Evolutionary conservation across 2,329 filamentous ascomycete genomes (phyloP).

Genomic region (Colletotrichum somersetense): DNA sequence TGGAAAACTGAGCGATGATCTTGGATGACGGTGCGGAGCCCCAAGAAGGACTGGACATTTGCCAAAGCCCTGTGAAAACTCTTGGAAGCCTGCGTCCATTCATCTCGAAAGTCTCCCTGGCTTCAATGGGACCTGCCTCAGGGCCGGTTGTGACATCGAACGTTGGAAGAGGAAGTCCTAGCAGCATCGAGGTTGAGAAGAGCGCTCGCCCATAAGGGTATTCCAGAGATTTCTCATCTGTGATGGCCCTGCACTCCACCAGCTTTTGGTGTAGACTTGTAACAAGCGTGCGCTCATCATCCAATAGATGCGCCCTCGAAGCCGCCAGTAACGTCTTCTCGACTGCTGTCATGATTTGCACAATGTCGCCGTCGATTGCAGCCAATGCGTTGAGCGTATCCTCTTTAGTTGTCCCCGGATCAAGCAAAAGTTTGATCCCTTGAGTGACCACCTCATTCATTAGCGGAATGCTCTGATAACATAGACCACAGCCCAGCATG

Average conservation of each 20-base stretch:
- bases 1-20: constrained; percentile 47
- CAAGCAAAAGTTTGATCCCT: constrained; percentile 22
- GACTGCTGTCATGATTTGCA: constrained; percentile 53
- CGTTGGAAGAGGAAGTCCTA: constrained; percentile 3
- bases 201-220: constrained; percentile 26
- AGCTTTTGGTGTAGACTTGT: background rate
- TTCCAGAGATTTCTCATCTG: constrained; percentile 2
- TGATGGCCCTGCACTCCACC: background rate
- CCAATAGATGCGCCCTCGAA: constrained; percentile 42
- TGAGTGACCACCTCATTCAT: constrained; percentile 35
- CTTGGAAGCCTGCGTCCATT: constrained; percentile 45
- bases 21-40: constrained; percentile 44
- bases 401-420: background rate
- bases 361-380: constrained; percentile 49
- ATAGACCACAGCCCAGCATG: constrained; percentile 46
- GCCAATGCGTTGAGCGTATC: constrained; percentile 21
- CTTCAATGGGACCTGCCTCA: background rate
- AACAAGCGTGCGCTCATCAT: constrained; percentile 36
- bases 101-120: constrained; percentile 45
- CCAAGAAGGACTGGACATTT: constrained; percentile 51
- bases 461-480: constrained; percentile 42
- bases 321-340: constrained; percentile 48
- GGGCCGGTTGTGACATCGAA: background rate
- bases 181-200: constrained; percentile 17
- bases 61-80: constrained; percentile 51